phyloP scores from a whole-genome alignment of 768 basidiomycete genomes.

The Leucocoprinus leucothites region DNA sequence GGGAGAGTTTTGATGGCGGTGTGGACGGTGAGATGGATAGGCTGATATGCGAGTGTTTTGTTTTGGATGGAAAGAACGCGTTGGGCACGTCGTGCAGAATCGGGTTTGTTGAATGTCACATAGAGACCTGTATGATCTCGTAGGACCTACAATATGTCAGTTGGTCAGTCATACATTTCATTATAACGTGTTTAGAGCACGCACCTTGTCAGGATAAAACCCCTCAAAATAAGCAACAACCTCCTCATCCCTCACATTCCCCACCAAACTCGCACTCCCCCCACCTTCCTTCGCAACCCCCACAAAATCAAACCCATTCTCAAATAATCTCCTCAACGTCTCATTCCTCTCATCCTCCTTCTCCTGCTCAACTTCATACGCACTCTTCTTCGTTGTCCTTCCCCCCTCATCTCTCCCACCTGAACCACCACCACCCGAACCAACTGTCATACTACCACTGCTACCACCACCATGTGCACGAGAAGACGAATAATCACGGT shows the following conservation, averaged over 20 bases:
- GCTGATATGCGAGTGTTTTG: slow-evolving; percentile 34
- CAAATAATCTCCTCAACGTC: slow-evolving; percentile 49
- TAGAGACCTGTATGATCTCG: slow-evolving; percentile 75
- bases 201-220: slow-evolving; percentile 72
- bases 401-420: not conserved
- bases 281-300: slow-evolving; percentile 43
- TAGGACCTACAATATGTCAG: slow-evolving; percentile 48
- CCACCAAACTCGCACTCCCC: slow-evolving; percentile 36
- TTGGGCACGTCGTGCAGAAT: slow-evolving; percentile 63
- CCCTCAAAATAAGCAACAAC: slow-evolving; percentile 65
- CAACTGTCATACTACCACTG: not conserved
- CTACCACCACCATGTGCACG: not conserved
- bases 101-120: slow-evolving; percentile 67
- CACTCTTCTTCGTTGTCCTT: not conserved
- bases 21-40: slow-evolving; percentile 54
- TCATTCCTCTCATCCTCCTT: slow-evolving; percentile 34
- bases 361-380: slow-evolving; percentile 27
- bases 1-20: slow-evolving; percentile 27
- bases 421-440: slow-evolving; percentile 1
- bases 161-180: slow-evolving; percentile 8
- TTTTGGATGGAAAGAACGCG: slow-evolving; percentile 54
- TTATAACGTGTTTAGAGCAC: slow-evolving; percentile 1
- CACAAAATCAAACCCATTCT: slow-evolving; percentile 67
- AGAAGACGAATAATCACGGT: not conserved
- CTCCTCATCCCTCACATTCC: slow-evolving; percentile 60